Evolutionary conservation across 352 stramenopile genomes (phyloP), one percentile per base, ranked within the genome.

Genomic region (Thraustochytrium striatum): DNA sequence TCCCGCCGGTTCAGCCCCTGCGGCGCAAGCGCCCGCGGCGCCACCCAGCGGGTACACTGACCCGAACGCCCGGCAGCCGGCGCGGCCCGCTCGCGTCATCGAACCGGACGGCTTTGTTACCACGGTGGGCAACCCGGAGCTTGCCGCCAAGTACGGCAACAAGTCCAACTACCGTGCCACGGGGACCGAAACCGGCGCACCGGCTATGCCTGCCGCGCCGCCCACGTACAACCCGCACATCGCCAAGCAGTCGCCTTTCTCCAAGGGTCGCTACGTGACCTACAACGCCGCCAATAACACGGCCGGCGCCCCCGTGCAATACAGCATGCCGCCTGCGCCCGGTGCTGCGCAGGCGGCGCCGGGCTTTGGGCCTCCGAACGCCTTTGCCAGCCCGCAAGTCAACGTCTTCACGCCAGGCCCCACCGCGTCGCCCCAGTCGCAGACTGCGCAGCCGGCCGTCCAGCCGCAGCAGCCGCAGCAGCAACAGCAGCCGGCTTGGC

Each of bases 81-180:
- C 11, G 11, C n/a, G 33, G 0, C 21, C 32, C 13, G 11, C 65
- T 25, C 89, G 89, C 38, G 88, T 89, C 28, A 93, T 94, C 41
- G 87, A 94, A 72, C 88, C 90, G 0, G 90, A 95, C 72, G 90
- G 90, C 33, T 95, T 95, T 72, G 90, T 91, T 47, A 90, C 88
- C 13, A 94, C 89, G 68, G 90, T 95, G 3, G 90, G 90, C 61
- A 95, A 95, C 69, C 87, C 92, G 33, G 85, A 90, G 53, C 87
- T 95, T 21, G 92, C 90, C 47, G 90, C 89, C 69, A 94, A 94
- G 83, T 95, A 92, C 75, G 90, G 90, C 69, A 95, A 95, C 84
- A 92, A 80, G 13, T 75, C 65, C 9, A 43, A 5, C 41, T 75
- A 75, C 50, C 16, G 47, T 16, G 16, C 47, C 16, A 21, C 47